Base-by-base conservation (phyloP, 1,284 basidiomycete species). In the Ceratobasidium sp. region DNA sequence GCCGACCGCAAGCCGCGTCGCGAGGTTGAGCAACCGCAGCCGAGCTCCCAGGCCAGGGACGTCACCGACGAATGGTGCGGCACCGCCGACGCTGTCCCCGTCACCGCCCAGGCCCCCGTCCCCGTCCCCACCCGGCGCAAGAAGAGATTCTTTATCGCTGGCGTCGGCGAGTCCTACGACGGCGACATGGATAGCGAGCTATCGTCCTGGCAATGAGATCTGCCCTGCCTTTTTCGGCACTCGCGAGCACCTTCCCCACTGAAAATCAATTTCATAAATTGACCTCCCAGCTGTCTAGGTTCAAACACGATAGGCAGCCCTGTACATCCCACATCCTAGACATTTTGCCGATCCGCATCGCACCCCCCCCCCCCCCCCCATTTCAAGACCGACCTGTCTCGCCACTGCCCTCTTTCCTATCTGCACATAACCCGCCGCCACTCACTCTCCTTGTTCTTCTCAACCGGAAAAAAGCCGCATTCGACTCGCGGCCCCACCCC, bases 131-230 rank as follows among this genome's bases (percentile, higher is more conserved):
- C 45, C 48, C 6, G 23, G 10, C 45, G 48, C 46, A 65, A 65
- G 61, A 65, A 65, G 32, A 45, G 61, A 12, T 65, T 65, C 46
- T 52, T 65, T 16, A 55, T 55, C 53, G 53, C 28, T 3, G 46
- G 23, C 6, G 32, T 65, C 26, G 60, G 60, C 46, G 61, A 65
- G 26, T 65, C 61, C 5, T 65, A 65, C 48, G 61, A 65, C 48
- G 61, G 46, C 48, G 61, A 65, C 23, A 65, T 65, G 61, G 61
- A 65, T 46, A 65, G 61, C 61, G 61, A 65, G 46, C 16, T 34
- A 45, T 65, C 61, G n/a, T 65, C 46, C 36, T 52, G 46, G 48
- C 48, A 55, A 55, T 55, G 28, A 55, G 26, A 16, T 50, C 46
- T 26, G 23, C 36, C 46, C 16, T 50, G 53, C 53, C 32, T 50